phyloP scores from a whole-genome alignment of 805 yeast species.

The Myxozyma monticola region DNA sequence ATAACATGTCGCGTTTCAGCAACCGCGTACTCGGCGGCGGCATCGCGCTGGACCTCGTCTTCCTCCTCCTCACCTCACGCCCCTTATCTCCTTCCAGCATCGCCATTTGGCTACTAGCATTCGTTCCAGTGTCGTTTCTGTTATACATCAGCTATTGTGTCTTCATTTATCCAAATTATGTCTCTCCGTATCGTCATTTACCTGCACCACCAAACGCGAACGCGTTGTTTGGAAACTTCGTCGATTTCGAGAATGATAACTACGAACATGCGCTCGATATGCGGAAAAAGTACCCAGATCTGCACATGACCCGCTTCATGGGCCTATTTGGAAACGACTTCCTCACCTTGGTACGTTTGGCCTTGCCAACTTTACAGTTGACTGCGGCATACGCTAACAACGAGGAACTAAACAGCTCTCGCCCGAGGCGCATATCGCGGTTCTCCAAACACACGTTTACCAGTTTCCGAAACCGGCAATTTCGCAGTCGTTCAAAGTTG shows the following conservation, averaged over 20 bases:
- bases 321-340: conserved; percentile 15
- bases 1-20: too few species aligned
- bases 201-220: conserved; percentile 3
- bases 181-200: conserved; percentile 21
- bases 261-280: conserved; percentile 14
- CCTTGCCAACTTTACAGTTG: conserved; percentile 9
- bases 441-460: conserved; percentile 20
- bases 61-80: too few species aligned
- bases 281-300: conserved; percentile 11
- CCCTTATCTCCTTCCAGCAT: too few species aligned
- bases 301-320: conserved; percentile 1
- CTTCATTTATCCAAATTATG: conserved; percentile 16
- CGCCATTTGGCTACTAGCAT: too few species aligned
- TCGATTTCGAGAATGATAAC: conserved; percentile 5
- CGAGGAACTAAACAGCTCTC: too few species aligned
- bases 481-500: conserved; percentile 12
- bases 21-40: too few species aligned
- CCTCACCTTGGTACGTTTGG: conserved; percentile 16
- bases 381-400: too few species aligned
- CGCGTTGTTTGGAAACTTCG: conserved; percentile 17
- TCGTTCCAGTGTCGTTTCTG: too few species aligned
- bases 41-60: too few species aligned
- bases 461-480: conserved; percentile 22
- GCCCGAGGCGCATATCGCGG: conserved; percentile 10
- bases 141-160: too few species aligned